A percentile compares a stretch with the other conserved stretches of the same genome.
Evolutionary conservation across 192 early-diverging fungal genomes (phyloP).

Genomic region (Chytriomyces hyalinus): DNA sequence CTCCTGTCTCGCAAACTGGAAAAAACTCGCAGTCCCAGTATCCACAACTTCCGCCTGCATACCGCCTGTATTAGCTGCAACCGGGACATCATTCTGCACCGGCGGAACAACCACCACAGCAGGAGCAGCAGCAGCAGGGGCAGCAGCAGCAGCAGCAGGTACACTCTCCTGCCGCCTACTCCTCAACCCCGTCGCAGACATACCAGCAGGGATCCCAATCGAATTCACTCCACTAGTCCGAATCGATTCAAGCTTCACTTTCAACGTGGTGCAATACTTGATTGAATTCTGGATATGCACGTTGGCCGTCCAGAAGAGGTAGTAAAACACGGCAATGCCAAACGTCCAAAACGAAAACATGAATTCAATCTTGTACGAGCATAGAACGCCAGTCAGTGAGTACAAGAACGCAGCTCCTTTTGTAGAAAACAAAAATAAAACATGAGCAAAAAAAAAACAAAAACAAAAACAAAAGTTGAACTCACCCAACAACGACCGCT

Average conservation of each 20-base stretch:
- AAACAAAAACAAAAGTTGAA: too few relatives aligned
- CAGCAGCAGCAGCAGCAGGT: too few relatives aligned
- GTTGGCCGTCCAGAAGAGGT: conserved; percentile 1
- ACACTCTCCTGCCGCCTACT: too few relatives aligned
- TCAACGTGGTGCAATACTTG: background rate
- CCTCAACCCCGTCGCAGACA: too few relatives aligned
- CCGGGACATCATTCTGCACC: too few relatives aligned
- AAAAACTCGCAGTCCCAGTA: background rate
- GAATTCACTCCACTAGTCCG: background rate
- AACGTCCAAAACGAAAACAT: conserved; percentile 5
- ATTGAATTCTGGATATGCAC: conserved; percentile 7
- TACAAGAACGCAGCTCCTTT: background rate
- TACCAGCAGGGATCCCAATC: too few relatives aligned
- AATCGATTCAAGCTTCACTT: conserved; percentile 12
- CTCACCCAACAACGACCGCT: background rate
- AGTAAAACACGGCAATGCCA: conserved; percentile 1
- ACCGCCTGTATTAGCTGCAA: too few relatives aligned
- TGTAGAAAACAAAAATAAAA: too few relatives aligned
- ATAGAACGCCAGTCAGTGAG: background rate
- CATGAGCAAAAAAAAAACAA: too few relatives aligned
- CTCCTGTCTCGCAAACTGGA: background rate
- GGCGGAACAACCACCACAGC: too few relatives aligned
- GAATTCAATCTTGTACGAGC: background rate
- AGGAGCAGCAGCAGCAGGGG: too few relatives aligned
- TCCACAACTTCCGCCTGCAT: too few relatives aligned